phyloP scores from a whole-genome alignment of 371 early-diverging fungal species.

The Rhizomucor miehei region DNA sequence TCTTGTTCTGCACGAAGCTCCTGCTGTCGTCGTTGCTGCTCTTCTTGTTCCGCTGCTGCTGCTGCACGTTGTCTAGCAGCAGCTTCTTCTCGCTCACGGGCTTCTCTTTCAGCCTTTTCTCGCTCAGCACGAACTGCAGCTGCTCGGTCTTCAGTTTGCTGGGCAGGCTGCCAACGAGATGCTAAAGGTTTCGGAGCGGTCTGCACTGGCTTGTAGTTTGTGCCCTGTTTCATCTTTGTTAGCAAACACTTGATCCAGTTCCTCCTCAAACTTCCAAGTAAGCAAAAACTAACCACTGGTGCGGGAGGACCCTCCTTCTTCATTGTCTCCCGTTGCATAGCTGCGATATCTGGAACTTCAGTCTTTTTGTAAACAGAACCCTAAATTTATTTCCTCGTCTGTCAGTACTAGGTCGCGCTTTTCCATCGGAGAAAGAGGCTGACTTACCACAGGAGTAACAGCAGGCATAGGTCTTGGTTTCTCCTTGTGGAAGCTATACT shows the following conservation, averaged over 20 bases:
- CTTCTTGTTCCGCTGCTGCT: conserved; percentile 10
- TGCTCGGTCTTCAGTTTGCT: conserved; percentile 24
- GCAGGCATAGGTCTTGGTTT: conserved; percentile 35
- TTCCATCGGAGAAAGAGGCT: no score
- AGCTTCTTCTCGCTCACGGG: conserved; percentile 52
- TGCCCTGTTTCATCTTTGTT: no score
- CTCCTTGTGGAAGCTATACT: conserved; percentile 82
- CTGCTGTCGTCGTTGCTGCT: conserved; percentile 24
- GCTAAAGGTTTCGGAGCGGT: conserved; percentile 45
- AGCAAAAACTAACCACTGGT: conserved; percentile 30
- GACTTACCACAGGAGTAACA: conserved; percentile 48
- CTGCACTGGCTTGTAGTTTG: conserved; percentile 41
- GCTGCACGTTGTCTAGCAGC: conserved; percentile 9
- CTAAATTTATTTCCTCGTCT: conserved; percentile 16
- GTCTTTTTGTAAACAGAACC: conserved; percentile 64
- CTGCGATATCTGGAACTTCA: conserved; percentile 62
- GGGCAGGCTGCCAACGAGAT: conserved; percentile 33
- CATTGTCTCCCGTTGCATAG: conserved; percentile 60
- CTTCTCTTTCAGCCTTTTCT: conserved; percentile 48
- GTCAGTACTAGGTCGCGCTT: no score
- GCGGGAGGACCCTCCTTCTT: conserved; percentile 53
- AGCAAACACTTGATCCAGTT: no score
- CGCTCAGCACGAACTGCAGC: conserved; percentile 48
- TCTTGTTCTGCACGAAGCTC: conserved; percentile 18
- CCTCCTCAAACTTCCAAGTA: no score